Evolutionary conservation across 2,329 filamentous ascomycete genomes (phyloP).

Genomic region (Macrophomina phaseolina): DNA sequence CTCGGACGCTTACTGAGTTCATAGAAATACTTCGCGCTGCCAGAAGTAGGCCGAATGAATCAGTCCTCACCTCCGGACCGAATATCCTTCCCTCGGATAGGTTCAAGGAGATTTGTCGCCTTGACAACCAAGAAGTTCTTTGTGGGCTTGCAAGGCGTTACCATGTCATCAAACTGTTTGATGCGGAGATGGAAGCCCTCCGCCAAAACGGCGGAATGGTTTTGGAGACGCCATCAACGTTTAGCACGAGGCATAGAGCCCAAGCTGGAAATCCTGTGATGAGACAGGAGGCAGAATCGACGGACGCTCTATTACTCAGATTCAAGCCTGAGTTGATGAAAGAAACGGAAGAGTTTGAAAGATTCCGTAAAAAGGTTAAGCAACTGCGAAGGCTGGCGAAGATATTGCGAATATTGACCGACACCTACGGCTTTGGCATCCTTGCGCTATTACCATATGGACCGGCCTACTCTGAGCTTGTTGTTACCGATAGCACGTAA

Average conservation of each 20-base stretch:
- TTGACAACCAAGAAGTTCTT: slow-evolving; percentile 24
- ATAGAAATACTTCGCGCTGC: slow-evolving; percentile 17
- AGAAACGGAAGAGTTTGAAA: slow-evolving; percentile 3
- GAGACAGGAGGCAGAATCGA: slow-evolving; percentile 23
- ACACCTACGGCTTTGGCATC: slow-evolving; percentile 26
- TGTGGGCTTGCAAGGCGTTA: slow-evolving; percentile 24
- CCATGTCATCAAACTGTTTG: slow-evolving; percentile 26
- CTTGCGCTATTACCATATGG: slow-evolving; percentile 27
- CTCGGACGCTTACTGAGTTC: slow-evolving; percentile 19
- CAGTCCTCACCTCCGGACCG: background rate
- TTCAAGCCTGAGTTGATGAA: slow-evolving; percentile 1
- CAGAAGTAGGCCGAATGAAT: background rate
- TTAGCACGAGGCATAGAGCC: background rate
- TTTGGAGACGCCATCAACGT: slow-evolving; percentile 17
- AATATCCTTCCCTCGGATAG: slow-evolving; percentile 5
- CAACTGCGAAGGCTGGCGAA: slow-evolving; percentile 26
- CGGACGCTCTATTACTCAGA: background rate
- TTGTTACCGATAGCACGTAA: slow-evolving; percentile 23
- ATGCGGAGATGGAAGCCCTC: slow-evolving; percentile 6
- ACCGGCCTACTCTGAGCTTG: slow-evolving; percentile 18
- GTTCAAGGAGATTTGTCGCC: slow-evolving; percentile 23
- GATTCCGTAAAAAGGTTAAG: slow-evolving; percentile 1
- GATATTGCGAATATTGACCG: slow-evolving; percentile 18
- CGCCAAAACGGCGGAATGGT: slow-evolving; percentile 18
- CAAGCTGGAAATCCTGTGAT: slow-evolving; percentile 21